Base-by-base conservation (phyloP, 139 green algal genomes). In the Chlamydomonas schloesseri region DNA sequence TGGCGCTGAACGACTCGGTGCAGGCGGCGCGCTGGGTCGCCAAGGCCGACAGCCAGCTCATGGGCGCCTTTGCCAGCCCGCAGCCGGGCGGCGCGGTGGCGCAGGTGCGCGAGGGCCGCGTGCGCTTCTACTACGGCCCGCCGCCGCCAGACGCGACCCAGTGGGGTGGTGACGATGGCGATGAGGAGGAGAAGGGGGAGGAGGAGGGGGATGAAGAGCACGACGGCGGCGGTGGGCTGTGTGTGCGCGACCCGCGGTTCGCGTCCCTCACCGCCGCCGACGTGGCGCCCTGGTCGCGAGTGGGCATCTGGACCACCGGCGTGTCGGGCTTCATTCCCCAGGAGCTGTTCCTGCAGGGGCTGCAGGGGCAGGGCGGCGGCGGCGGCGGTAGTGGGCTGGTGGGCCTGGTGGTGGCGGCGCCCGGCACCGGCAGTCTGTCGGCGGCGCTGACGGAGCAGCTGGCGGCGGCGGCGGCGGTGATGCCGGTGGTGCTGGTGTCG, bases 21-120 rank as follows among this genome's bases (percentile, higher is more conserved):
- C 88, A 91, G 72, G 47, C 89, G 71, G 78, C 60, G 0, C 53
- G 67, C 14, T 85, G 73, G n/a, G 88, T 88, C 5, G 4, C 10
- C 78, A 91, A 91, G 88, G 62, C 71, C n/a, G 88, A 91, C 88
- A 87, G 75, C 83, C 83, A 89, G 72, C 88, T 91, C 13, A 50
- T 87, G 21, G 88, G 88, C 24, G 64, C 88, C 24, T 91, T 91
- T 78, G 34, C 21, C 20, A 89, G 82, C 13, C 84, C 88, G 55
- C 88, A 78, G 20, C 18, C 55, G 20, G 55, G 55, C 0, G 88
- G 88, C 3, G 71, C 84, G 1, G 47, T 90, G 10, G 88, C 78
- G 17, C 76, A 91, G 84, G 58, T 91, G 24, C 28, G 78, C 9
- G 65, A 75, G 64, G 83, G 88, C 50, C 1, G 15, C 28, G 75